Conservation (phyloP, 1,284 basidiomycete species). For the Ceratorhiza oryzae-sativae region DNA sequence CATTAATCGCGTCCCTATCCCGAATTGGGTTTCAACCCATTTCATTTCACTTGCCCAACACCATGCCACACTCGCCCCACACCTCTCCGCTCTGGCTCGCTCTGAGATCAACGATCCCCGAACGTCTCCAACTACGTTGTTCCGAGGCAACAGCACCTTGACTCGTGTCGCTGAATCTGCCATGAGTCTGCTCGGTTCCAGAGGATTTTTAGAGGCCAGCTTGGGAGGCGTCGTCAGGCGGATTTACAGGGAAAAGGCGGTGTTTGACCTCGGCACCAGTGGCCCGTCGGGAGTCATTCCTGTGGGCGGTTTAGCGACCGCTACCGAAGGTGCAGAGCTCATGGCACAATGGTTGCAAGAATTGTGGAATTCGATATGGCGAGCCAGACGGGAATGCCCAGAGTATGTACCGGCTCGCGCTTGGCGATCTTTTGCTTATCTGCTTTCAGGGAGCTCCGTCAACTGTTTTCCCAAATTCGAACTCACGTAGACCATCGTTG, state of each 20-base stretch:
- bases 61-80: slow-evolving; percentile 14
- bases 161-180: slow-evolving; percentile 82
- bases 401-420: slow-evolving; percentile 57
- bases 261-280: slow-evolving; percentile 77
- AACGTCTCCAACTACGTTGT: slow-evolving; percentile 69
- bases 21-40: slow-evolving; percentile 3
- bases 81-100: slow-evolving; percentile 24
- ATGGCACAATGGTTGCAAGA: slow-evolving; percentile 77
- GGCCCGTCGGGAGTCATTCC: slow-evolving; percentile 46
- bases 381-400: slow-evolving; percentile 73
- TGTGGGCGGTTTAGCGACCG: neutral
- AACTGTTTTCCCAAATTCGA: slow-evolving; percentile 73
- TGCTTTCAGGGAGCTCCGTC: slow-evolving; percentile 70
- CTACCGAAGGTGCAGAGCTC: slow-evolving; percentile 64
- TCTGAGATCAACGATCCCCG: slow-evolving; percentile 9
- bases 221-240: slow-evolving; percentile 71
- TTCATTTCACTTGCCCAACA: slow-evolving; percentile 24
- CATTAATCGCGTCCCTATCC: slow-evolving; percentile 14
- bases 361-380: slow-evolving; percentile 80
- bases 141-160: slow-evolving; percentile 79
- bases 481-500: slow-evolving; percentile 70
- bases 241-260: slow-evolving; percentile 71
- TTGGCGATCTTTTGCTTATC: slow-evolving; percentile 22
- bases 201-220: slow-evolving; percentile 76
- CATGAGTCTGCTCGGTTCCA: slow-evolving; percentile 75